These are phyloP conservation scores for Endoconidiophora polonica DNA, from an alignment of 2,329 filamentous ascomycete genomes.

Conservation along the genomic window DNA sequence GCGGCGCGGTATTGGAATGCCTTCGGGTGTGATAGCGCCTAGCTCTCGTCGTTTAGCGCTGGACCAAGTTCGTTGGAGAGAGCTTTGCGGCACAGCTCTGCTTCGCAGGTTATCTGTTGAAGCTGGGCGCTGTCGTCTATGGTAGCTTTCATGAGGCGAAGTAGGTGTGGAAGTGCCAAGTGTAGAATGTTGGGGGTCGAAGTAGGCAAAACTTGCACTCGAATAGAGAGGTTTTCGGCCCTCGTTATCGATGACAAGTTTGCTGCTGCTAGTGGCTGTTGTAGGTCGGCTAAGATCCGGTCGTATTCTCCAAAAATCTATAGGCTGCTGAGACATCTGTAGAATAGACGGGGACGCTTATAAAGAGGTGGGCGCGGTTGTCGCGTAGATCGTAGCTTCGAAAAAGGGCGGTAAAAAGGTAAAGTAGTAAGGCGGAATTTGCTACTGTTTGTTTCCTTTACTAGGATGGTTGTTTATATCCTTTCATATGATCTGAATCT, in stretches of 20 bases:
- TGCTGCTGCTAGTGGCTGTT: conserved; percentile 14
- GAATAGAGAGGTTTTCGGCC: conserved; percentile 27
- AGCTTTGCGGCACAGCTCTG: conserved; percentile 5
- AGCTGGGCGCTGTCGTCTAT: conserved; percentile 14
- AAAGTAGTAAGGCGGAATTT: not conserved
- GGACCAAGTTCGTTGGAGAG: conserved; percentile 10
- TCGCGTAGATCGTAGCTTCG: too few species aligned
- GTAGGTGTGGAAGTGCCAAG: conserved; percentile 14
- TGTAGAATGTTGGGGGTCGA: conserved; percentile 4
- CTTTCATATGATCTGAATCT: too few species aligned
- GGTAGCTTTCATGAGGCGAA: conserved; percentile 9
- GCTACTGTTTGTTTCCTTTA: too few species aligned
- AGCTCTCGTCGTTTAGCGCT: conserved; percentile 10
- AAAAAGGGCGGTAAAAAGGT: not conserved
- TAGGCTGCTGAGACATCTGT: conserved; percentile 9
- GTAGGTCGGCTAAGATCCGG: conserved; percentile 12
- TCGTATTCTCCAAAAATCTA: conserved; percentile 11
- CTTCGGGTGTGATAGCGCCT: conserved; percentile 9
- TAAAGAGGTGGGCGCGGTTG: too few species aligned
- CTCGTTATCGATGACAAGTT: conserved; percentile 24
- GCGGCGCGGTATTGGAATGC: conserved; percentile 12
- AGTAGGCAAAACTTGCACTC: conserved; percentile 13
- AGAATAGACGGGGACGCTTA: too few species aligned
- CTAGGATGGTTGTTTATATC: too few species aligned
- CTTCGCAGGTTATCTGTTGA: conserved; percentile 11